Evolutionary conservation across 2,329 filamentous ascomycete genomes (phyloP), one percentile per base, ranked within the genome.

Genomic region (Tolypocladium endophyticum): DNA sequence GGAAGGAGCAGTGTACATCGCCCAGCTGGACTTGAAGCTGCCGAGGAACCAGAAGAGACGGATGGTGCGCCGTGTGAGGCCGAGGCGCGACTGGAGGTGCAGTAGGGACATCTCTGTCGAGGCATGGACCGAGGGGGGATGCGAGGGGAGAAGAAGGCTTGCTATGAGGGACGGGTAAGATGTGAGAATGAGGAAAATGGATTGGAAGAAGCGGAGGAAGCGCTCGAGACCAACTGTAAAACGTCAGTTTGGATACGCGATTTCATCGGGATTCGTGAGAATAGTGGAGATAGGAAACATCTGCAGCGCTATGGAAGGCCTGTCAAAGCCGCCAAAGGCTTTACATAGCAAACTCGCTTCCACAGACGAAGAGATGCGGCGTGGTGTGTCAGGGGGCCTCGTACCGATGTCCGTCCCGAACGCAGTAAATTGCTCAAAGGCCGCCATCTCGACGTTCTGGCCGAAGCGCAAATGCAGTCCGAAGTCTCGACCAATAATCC

Each of bases 1-100:
- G 12, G 65, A 54, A 7, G 63, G 60, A 4, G 70, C 58, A 4
- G 61, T 50, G 64, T 77, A 82, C 36, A 76, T 67, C 3, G 69
- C 67, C 67, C 78, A 79, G 1, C 84, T 82, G 2, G 74, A 69
- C 30, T 75, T 69, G 64, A 89, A 86, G 56, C 77, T 79, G 54
- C 85, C 83, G 58, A 88, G 72, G 69, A 87, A 90, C 66, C 86
- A 85, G 69, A 89, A 87, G 60, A 88, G 75, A 16, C 88, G 84
- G 68, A 90, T 80, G 71, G 83, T 85, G 28, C 87, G 82, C 43
- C 88, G 79, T 23, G 74, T 73, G 52, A 82, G 67, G 62, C 76
- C 79, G 58, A 84, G 67, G 45, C 74, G 75, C 53, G 67, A 62
- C 61, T 74, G 73, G 23, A 83, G 66, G 5, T 64, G 57, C 41